phyloP scores from a whole-genome alignment of 345 rosid genomes.

The Erysimum cheiranthoides region DNA sequence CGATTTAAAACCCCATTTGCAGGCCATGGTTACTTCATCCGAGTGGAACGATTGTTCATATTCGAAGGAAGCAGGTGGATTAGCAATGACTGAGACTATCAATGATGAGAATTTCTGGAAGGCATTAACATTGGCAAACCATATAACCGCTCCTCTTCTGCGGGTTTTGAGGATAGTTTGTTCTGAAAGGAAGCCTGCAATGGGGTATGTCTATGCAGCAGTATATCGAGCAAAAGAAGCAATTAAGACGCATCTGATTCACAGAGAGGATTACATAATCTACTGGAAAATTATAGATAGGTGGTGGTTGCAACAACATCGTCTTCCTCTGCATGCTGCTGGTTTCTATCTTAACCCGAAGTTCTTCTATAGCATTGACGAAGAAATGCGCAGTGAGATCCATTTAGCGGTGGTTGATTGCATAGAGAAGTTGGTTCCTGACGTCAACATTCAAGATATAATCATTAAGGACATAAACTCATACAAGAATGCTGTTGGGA shows the following conservation, averaged over 20 bases:
- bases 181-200: conserved; percentile 76
- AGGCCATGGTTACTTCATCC: conserved; percentile 82
- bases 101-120: conserved; percentile 84
- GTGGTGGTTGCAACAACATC: conserved; percentile 76
- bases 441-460: conserved; percentile 70
- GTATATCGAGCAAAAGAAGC: conserved; percentile 80
- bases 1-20: conserved; percentile 65
- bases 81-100: conserved; percentile 66
- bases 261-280: conserved; percentile 65
- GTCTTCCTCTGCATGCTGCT: conserved; percentile 82
- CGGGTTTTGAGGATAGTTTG: conserved; percentile 61
- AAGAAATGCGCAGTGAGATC: conserved; percentile 68
- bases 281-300: conserved; percentile 86
- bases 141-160: conserved; percentile 69
- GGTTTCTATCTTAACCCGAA: conserved; percentile 95
- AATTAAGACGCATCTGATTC: conserved; percentile 71
- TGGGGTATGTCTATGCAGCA: conserved; percentile 88
- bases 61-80: conserved; percentile 77
- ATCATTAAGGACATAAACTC: conserved; percentile 68
- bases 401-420: conserved; percentile 79
- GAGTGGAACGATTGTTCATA: conserved; percentile 80
- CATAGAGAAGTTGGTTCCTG: conserved; percentile 83
- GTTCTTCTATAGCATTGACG: conserved; percentile 76
- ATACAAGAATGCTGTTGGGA: conserved; percentile 81
- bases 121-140: conserved; percentile 56